Conservation (phyloP, 192 early-diverging fungal genomes). For the Chytriomyces sp. region DNA sequence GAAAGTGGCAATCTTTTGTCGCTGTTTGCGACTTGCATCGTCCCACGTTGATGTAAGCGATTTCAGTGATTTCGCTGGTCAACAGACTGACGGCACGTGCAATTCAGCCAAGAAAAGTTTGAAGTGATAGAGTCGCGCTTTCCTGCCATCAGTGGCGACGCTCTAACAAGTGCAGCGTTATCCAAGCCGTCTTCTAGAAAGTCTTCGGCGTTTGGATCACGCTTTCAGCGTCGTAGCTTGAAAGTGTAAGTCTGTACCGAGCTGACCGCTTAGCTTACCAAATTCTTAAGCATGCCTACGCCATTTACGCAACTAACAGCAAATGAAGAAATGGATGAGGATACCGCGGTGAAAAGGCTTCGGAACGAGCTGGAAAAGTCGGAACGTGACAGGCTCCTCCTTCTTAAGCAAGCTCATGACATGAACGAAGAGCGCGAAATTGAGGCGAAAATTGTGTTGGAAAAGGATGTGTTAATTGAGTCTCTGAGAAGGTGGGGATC, state of each 20-base stretch:
- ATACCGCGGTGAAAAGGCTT: no score
- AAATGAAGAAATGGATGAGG: no score
- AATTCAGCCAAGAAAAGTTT: no score
- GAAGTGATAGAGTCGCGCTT: no score
- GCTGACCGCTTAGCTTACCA: background rate
- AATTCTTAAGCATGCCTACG: no score
- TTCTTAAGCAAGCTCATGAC: no score
- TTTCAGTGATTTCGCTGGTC: no score
- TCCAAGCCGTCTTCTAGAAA: background rate
- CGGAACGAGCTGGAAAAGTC: slow-evolving; percentile 3
- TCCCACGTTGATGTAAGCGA: no score
- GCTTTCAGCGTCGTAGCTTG: background rate
- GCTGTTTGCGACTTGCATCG: background rate
- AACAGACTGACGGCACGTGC: no score
- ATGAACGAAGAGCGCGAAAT: slow-evolving; percentile 6
- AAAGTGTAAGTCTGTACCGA: slow-evolving; percentile 3
- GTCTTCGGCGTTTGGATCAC: background rate
- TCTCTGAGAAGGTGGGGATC: background rate
- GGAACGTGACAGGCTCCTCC: no score
- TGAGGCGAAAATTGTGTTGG: background rate
- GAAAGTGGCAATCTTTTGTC: slow-evolving; percentile 1
- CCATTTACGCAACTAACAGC: no score
- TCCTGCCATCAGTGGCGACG: no score
- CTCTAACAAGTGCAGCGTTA: background rate
- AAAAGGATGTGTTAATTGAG: slow-evolving; percentile 25